Conservation (phyloP, 164 flowering plant genomes). For the Brasenia schreberi region DNA sequence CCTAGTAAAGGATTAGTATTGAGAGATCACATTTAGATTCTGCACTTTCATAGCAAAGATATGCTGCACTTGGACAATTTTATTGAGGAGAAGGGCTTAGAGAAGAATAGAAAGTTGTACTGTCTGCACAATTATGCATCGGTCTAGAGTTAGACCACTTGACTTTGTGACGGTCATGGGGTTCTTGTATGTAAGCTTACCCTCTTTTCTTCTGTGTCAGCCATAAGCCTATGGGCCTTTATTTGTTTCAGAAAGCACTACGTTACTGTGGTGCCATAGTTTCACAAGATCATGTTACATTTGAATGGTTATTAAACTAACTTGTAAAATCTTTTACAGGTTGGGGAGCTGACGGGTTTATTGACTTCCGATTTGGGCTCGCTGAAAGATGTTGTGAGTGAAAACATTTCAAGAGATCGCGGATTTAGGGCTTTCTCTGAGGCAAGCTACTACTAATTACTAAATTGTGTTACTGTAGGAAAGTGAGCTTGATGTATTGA, state of each 20-base stretch:
- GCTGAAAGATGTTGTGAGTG: slow-evolving; percentile 68
- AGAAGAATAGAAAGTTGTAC: too few species aligned
- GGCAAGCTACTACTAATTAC: slow-evolving; percentile 89
- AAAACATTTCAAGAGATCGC: slow-evolving; percentile 90
- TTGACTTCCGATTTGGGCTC: slow-evolving; percentile 92
- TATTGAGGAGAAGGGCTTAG: too few species aligned
- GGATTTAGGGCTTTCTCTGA: slow-evolving; percentile 95
- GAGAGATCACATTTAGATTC: too few species aligned
- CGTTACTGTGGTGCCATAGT: background rate
- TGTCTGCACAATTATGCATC: too few species aligned
- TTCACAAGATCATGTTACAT: background rate
- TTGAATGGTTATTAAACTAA: background rate
- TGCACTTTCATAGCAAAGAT: too few species aligned
- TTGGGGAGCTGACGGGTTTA: slow-evolving; percentile 83
- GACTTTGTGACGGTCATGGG: background rate
- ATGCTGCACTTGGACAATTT: too few species aligned
- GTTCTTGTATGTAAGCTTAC: background rate
- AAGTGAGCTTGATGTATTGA: slow-evolving; percentile 38
- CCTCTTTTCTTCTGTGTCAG: background rate
- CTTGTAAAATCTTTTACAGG: slow-evolving; percentile 24
- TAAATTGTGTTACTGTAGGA: slow-evolving; percentile 17
- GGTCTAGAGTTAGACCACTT: too few species aligned
- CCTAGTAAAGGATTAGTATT: too few species aligned
- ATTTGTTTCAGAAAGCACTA: background rate
- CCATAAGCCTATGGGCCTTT: background rate